Evolutionary conservation across 2,329 filamentous ascomycete species (phyloP).

Genomic region (Penicillium thymicola): DNA sequence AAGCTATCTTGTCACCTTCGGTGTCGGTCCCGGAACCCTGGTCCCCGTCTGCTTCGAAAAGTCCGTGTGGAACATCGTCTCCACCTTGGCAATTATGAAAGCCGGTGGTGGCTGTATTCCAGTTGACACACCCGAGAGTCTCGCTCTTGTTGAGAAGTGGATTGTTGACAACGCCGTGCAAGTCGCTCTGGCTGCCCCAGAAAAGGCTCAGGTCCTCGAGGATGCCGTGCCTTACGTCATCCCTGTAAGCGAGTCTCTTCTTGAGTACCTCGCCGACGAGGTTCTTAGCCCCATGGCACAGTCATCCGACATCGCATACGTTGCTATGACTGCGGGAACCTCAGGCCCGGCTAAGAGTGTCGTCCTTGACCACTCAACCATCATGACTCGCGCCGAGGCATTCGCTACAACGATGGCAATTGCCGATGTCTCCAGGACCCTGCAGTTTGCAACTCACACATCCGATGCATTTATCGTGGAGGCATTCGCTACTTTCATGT

Average conservation of each 20-base stretch:
- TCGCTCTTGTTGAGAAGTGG: slow-evolving; percentile 37
- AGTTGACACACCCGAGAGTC: slow-evolving; percentile 34
- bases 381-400: slow-evolving; percentile 30
- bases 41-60: slow-evolving; percentile 30
- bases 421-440: slow-evolving; percentile 23
- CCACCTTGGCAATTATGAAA: slow-evolving; percentile 31
- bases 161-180: slow-evolving; percentile 40
- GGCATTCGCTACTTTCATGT: slow-evolving; percentile 36
- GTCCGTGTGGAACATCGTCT: slow-evolving; percentile 30
- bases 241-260: slow-evolving; percentile 31
- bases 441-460: slow-evolving; percentile 46
- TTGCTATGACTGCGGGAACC: slow-evolving; percentile 36
- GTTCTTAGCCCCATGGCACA: neutral
- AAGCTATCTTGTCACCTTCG: slow-evolving; percentile 28
- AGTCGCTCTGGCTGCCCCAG: slow-evolving; percentile 40
- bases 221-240: slow-evolving; percentile 42
- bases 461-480: slow-evolving; percentile 47
- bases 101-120: slow-evolving; percentile 34
- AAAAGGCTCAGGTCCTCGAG: slow-evolving; percentile 40
- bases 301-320: slow-evolving; percentile 28
- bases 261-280: slow-evolving; percentile 32
- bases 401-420: slow-evolving; percentile 27
- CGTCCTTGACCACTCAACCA: slow-evolving; percentile 36
- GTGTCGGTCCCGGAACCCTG: slow-evolving; percentile 26
- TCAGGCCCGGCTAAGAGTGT: slow-evolving; percentile 34